Conservation (phyloP, 1,139 yeast genomes). For the Scheffersomyces parashehatae region DNA sequence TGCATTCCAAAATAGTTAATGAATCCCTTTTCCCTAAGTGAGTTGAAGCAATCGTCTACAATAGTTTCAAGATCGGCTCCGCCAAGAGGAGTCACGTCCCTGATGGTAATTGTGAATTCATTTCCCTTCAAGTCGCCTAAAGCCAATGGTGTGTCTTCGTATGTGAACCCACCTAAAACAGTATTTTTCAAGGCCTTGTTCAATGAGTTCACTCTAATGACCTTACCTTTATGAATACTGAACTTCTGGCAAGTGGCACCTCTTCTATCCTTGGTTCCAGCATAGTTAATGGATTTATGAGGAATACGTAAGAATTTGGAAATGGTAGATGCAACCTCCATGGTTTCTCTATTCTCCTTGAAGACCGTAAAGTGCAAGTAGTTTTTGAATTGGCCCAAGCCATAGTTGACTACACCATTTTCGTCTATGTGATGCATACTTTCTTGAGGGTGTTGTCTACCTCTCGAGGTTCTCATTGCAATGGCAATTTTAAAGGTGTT, state of each 20-base stretch:
- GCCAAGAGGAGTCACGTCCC: slow-evolving; percentile 55
- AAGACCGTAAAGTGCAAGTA: slow-evolving; percentile 78
- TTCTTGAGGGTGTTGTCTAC: slow-evolving; percentile 39
- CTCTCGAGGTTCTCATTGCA: slow-evolving; percentile 28
- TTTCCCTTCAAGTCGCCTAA: slow-evolving; percentile 88
- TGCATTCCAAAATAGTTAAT: slow-evolving; percentile 97
- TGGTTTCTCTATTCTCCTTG: slow-evolving; percentile 95
- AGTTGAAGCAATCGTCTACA: slow-evolving; percentile 53
- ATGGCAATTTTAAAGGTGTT: slow-evolving; percentile 65
- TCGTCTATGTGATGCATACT: slow-evolving; percentile 53
- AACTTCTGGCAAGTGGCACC: slow-evolving; percentile 91
- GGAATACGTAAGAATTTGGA: slow-evolving; percentile 75
- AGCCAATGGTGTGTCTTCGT: slow-evolving; percentile 60
- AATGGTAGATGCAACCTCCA: slow-evolving; percentile 84
- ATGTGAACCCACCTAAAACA: slow-evolving; percentile 74
- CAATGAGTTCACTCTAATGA: slow-evolving; percentile 75
- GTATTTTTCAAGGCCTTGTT: slow-evolving; percentile 75
- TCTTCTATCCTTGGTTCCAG: slow-evolving; percentile 96
- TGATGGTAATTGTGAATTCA: slow-evolving; percentile 79
- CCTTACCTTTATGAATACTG: slow-evolving; percentile 68
- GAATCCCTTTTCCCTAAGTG: slow-evolving; percentile 70
- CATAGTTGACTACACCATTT: slow-evolving; percentile 49
- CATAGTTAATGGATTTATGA: slow-evolving; percentile 68
- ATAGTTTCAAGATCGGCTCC: slow-evolving; percentile 38
- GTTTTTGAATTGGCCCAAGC: slow-evolving; percentile 68